Evolutionary conservation across 148 eudicot species (phyloP).

Genomic region (Linanthus parryae): DNA sequence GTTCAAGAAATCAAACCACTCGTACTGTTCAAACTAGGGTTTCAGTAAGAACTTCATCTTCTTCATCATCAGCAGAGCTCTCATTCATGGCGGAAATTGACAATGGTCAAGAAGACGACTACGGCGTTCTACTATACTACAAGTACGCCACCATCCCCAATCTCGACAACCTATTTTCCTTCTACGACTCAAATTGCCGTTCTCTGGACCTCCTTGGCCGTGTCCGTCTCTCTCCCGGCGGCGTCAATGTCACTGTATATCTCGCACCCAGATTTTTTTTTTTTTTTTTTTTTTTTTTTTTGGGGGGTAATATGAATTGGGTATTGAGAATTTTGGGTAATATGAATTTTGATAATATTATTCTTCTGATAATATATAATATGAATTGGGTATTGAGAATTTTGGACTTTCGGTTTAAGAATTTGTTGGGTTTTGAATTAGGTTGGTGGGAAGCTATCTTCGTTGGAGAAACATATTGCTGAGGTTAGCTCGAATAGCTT

Average conservation of each 20-base stretch:
- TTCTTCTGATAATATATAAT: no score
- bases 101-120: constrained; percentile 22
- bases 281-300: no score
- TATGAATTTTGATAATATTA: no score
- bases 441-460: constrained; percentile 71
- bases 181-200: constrained; percentile 63
- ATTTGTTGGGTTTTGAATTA: constrained; percentile 6
- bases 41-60: no score
- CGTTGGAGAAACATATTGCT: constrained; percentile 60
- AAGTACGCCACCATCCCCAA: constrained; percentile 60
- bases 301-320: no score
- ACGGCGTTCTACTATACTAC: constrained; percentile 78
- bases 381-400: no score
- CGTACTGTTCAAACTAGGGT: no score
- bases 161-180: constrained; percentile 39
- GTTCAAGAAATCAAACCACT: no score
- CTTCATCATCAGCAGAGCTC: no score
- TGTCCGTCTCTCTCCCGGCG: constrained; percentile 74
- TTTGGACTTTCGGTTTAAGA: no score
- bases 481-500: constrained; percentile 40
- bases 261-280: background rate
- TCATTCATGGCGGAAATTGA: no score
- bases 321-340: no score
- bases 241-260: constrained; percentile 83
- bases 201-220: constrained; percentile 92